Evolutionary conservation across 2,329 filamentous ascomycete genomes (phyloP).

Genomic region (Arthrinium puccinioides): DNA sequence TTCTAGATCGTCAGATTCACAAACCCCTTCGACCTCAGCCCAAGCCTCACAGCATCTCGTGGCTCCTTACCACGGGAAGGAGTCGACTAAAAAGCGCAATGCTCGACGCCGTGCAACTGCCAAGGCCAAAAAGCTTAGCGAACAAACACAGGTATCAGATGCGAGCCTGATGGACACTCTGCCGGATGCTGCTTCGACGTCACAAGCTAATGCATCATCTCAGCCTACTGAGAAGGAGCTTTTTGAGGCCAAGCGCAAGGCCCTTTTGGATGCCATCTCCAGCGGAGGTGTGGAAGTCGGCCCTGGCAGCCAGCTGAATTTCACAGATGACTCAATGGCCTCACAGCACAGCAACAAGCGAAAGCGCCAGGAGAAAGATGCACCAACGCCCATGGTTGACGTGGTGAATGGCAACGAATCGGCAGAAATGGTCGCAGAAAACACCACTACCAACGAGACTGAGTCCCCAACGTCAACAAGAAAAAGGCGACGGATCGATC

Average conservation of each 20-base stretch:
- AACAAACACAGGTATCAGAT: slow-evolving; percentile 7
- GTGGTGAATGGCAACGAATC: not conserved
- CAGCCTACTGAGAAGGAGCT: slow-evolving; percentile 24
- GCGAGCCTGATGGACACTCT: not conserved
- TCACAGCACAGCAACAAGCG: slow-evolving; percentile 11
- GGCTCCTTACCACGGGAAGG: slow-evolving; percentile 28
- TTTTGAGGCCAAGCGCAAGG: slow-evolving; percentile 42
- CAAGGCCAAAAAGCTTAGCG: slow-evolving; percentile 17
- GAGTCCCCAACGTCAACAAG: slow-evolving; percentile 13
- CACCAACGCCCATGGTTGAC: not conserved
- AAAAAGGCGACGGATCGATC: slow-evolving; percentile 28
- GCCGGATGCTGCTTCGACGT: not conserved
- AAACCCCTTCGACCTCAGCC: not conserved
- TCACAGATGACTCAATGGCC: slow-evolving; percentile 3
- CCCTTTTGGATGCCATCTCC: slow-evolving; percentile 42
- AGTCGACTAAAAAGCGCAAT: slow-evolving; percentile 44
- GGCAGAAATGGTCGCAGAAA: not conserved
- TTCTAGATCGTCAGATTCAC: too few relatives aligned
- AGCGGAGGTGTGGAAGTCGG: slow-evolving; percentile 43
- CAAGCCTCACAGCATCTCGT: slow-evolving; percentile 10
- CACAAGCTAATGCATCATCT: not conserved
- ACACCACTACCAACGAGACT: slow-evolving; percentile 4
- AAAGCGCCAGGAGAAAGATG: slow-evolving; percentile 11
- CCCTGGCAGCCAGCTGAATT: slow-evolving; percentile 7
- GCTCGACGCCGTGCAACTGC: slow-evolving; percentile 36